phyloP scores from a whole-genome alignment of 2,329 filamentous ascomycete species.

The Keithomyces neogunnii region DNA sequence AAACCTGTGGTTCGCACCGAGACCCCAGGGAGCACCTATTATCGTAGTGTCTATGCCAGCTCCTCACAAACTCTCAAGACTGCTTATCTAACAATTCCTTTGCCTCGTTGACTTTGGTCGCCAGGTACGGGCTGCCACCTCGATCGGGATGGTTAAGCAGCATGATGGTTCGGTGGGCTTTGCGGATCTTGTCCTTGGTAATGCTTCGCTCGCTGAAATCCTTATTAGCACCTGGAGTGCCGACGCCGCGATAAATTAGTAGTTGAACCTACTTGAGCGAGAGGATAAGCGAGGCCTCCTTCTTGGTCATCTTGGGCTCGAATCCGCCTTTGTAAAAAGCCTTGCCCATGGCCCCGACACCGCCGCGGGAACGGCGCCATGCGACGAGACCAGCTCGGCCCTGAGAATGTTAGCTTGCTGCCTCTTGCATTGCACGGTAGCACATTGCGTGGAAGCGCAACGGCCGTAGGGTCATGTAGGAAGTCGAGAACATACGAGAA shows the following conservation, averaged over 20 bases:
- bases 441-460: background rate
- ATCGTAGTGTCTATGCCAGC: no score
- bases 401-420: slow-evolving; percentile 33
- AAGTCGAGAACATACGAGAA: slow-evolving; percentile 31
- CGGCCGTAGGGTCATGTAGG: background rate
- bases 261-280: slow-evolving; percentile 63
- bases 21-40: background rate
- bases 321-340: slow-evolving; percentile 99
- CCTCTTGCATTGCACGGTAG: background rate
- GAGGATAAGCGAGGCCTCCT: slow-evolving; percentile 84
- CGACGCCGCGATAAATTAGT: background rate
- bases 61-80: slow-evolving; percentile 12
- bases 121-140: slow-evolving; percentile 90
- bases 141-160: slow-evolving; percentile 96
- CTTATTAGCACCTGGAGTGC: slow-evolving; percentile 6
- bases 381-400: slow-evolving; percentile 89
- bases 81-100: slow-evolving; percentile 88
- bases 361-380: slow-evolving; percentile 71
- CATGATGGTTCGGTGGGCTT: slow-evolving; percentile 93
- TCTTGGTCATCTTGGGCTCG: slow-evolving; percentile 85
- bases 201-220: slow-evolving; percentile 66
- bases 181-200: slow-evolving; percentile 89
- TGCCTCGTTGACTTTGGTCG: slow-evolving; percentile 96
- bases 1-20: background rate
- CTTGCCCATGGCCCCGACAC: slow-evolving; percentile 73